Evolutionary conservation across 2,329 filamentous ascomycete genomes (phyloP).

Genomic region (Trichoderma sp.): DNA sequence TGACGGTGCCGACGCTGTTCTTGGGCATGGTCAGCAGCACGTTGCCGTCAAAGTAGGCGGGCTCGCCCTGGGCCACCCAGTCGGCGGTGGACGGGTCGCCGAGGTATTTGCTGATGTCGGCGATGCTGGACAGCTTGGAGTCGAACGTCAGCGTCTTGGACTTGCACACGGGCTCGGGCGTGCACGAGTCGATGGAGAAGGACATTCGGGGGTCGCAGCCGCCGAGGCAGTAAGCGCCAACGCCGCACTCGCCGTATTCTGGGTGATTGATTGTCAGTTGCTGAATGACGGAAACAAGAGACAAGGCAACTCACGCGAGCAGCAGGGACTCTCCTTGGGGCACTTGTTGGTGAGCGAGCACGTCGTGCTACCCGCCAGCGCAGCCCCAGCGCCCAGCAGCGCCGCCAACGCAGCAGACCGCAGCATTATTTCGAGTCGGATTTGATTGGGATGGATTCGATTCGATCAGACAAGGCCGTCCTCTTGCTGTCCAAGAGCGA

Average conservation of each 20-base stretch:
- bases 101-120: conserved; percentile 77
- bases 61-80: conserved; percentile 85
- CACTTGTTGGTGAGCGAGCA: conserved; percentile 62
- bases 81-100: conserved; percentile 78
- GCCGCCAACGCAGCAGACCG: conserved; percentile 36
- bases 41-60: conserved; percentile 66
- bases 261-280: not conserved
- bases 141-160: conserved; percentile 73
- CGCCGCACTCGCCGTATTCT: conserved; percentile 81
- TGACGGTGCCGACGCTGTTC: conserved; percentile 80
- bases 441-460: not conserved
- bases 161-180: conserved; percentile 80
- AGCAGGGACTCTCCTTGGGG: conserved; percentile 72
- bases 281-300: not conserved
- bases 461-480: not conserved
- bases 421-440: conserved; percentile 34
- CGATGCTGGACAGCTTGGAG: conserved; percentile 64
- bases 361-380: conserved; percentile 36
- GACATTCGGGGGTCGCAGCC: conserved; percentile 91
- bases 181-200: conserved; percentile 79
- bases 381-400: conserved; percentile 38
- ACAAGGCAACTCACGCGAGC: conserved; percentile 66
- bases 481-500: not conserved
- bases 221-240: conserved; percentile 92
- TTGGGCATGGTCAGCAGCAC: conserved; percentile 88